These are phyloP conservation scores for Aspergillus persii DNA, from an alignment of 2,329 filamentous ascomycete genomes.

Conservation along the genomic window DNA sequence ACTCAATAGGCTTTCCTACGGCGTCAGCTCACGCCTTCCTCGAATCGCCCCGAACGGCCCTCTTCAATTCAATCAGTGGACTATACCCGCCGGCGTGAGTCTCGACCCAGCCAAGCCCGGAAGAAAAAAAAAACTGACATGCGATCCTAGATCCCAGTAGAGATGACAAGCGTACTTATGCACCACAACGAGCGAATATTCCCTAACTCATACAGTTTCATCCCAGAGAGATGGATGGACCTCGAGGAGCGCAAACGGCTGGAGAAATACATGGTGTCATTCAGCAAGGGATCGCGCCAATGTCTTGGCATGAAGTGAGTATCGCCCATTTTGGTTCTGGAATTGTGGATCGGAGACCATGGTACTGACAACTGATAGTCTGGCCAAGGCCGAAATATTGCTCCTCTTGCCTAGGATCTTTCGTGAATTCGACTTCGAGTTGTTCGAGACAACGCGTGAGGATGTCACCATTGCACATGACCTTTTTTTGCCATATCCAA, in stretches of 20 bases:
- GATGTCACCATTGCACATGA: constrained; percentile 30
- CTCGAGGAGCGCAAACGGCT: constrained; percentile 31
- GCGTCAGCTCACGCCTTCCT: constrained; percentile 26
- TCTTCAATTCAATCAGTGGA: constrained; percentile 30
- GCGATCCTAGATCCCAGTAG: constrained; percentile 29
- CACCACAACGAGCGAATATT: constrained; percentile 39
- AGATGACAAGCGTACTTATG: constrained; percentile 39
- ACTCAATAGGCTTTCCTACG: constrained; percentile 21
- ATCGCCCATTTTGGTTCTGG: too few relatives aligned
- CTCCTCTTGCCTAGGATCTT: constrained; percentile 29
- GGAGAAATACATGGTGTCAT: constrained; percentile 38
- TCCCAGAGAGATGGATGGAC: constrained; percentile 40
- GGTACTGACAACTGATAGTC: constrained; percentile 16
- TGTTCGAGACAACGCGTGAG: constrained; percentile 31
- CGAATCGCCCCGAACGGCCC: constrained; percentile 26
- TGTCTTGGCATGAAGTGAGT: constrained; percentile 48
- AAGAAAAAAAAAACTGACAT: neutral
- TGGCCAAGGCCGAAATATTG: constrained; percentile 34
- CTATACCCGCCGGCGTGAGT: constrained; percentile 22
- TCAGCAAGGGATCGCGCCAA: constrained; percentile 45
- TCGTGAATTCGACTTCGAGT: constrained; percentile 28
- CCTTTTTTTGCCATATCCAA: constrained; percentile 20
- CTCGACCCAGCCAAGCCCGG: too few relatives aligned
- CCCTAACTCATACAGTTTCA: constrained; percentile 33
- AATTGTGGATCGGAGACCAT: too few relatives aligned